Evolutionary conservation across 345 rosid species (phyloP).

Genomic region (Passiflora organensis): DNA sequence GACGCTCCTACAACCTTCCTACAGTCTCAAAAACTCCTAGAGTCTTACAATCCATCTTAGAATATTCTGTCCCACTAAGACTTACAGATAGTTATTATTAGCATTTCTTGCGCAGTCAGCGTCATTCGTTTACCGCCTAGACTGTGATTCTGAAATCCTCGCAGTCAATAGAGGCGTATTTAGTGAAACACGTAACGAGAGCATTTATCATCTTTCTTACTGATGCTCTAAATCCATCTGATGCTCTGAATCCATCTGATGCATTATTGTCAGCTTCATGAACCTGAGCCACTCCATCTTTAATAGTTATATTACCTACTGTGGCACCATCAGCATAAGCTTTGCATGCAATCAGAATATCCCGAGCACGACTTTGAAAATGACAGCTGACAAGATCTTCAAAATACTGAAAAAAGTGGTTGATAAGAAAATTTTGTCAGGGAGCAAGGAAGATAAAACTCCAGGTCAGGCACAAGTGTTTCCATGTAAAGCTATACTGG

Average conservation of each 20-base stretch:
- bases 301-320: constrained; percentile 27
- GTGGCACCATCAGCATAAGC: constrained; percentile 41
- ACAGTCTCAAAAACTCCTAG: no score
- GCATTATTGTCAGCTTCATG: constrained; percentile 10
- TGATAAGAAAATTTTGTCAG: neutral
- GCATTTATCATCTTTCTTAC: constrained; percentile 26
- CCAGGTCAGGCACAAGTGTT: neutral
- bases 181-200: constrained; percentile 28
- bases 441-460: neutral
- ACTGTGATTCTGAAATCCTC: constrained; percentile 25
- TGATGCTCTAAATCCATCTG: constrained; percentile 18
- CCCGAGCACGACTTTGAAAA: constrained; percentile 30
- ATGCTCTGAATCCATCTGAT: constrained; percentile 21
- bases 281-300: constrained; percentile 24
- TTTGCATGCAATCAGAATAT: constrained; percentile 41
- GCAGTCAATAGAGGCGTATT: constrained; percentile 30
- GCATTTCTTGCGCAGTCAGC: neutral
- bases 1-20: no score
- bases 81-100: no score
- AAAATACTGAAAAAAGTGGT: constrained; percentile 36
- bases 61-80: neutral
- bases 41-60: no score
- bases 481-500: neutral
- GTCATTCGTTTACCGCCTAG: neutral
- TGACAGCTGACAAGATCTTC: constrained; percentile 40